phyloP scores from a whole-genome alignment of 495 filamentous ascomycete genomes.

The Alectoria sarmentosa region DNA sequence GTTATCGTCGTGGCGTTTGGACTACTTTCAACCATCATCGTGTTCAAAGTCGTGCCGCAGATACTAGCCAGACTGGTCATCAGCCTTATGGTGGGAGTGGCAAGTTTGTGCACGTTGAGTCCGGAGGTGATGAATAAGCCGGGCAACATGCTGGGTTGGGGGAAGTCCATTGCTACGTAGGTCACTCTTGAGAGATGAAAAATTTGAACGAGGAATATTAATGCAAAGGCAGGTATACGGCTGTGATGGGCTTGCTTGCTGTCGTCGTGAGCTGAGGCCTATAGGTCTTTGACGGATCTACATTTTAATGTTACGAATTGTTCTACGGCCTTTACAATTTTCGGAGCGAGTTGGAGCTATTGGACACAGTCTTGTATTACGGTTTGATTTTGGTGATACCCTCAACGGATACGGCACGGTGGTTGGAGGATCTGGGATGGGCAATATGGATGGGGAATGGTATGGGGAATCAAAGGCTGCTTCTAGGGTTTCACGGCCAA shows the following conservation, averaged over 20 bases:
- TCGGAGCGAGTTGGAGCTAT: background rate
- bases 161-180: constrained; percentile 16
- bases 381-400: background rate
- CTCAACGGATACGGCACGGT: constrained; percentile 3
- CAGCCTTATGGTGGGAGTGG: constrained; percentile 23
- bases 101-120: constrained; percentile 13
- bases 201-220: background rate
- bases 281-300: background rate
- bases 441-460: background rate
- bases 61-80: constrained; percentile 24
- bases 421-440: background rate
- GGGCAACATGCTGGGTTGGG: constrained; percentile 8
- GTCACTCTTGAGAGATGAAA: background rate
- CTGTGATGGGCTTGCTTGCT: constrained; percentile 21
- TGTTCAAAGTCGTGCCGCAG: constrained; percentile 46
- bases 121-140: constrained; percentile 18
- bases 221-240: constrained; percentile 16
- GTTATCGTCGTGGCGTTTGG: constrained; percentile 49
- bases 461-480: background rate
- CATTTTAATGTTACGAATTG: background rate
- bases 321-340: background rate
- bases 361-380: background rate
- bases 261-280: constrained; percentile 21
- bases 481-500: background rate
- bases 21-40: constrained; percentile 51